Evolutionary conservation across 176 grass and related monocot genomes (phyloP), one percentile per base, ranked within the genome.

Genomic region (Lolium rigidum): DNA sequence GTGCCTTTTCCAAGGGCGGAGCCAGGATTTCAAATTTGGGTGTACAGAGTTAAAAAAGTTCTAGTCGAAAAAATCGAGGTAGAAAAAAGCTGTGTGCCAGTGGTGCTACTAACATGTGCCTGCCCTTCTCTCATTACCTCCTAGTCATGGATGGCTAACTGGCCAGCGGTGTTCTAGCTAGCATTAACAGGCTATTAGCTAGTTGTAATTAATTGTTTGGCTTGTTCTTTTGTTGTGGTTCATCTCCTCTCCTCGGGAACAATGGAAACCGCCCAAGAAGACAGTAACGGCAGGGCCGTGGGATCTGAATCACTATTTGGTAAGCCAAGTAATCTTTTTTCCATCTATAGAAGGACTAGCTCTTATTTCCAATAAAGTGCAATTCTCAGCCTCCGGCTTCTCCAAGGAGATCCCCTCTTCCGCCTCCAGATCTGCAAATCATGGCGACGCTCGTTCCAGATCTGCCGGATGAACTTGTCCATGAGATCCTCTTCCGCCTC

Each of bases 111-210:
- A 66, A 66, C 13, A 66, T 11, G 2, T 5, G 5, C 26, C 63
- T 66, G 31, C 63, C 41, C 41, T 43, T 43, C 41, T 66, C 13
- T 7, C 2, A 16, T 66, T 35, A 5, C 26, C 13, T 66, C 63
- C 26, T 66, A 66, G 63, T 66, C 63, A 66, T 66, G 63, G 63
- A 66, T 66, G 63, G 63, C 63, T 66, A 35, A 35, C 13, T 66
- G 63, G 26, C 26, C 25, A 66, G 63, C 6, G 26, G 63, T 35
- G 63, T 35, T 5, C 63, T 66, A 66, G 25, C 63, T 66, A 24
- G 26, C 26, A 66, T 66, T 66, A 66, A 35, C 35, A 37, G 26
- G 63, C 63, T 35, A 66, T 66, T 66, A 66, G 26, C 14, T 37
- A 37, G 63, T 66, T 17, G 26, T 13, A 66, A 31, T 66, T 37